A percentile compares a stretch with the other conserved stretches of the same genome.
Evolutionary conservation across 805 yeast species (phyloP).

Genomic region (Schizosaccharomyces pombe): DNA sequence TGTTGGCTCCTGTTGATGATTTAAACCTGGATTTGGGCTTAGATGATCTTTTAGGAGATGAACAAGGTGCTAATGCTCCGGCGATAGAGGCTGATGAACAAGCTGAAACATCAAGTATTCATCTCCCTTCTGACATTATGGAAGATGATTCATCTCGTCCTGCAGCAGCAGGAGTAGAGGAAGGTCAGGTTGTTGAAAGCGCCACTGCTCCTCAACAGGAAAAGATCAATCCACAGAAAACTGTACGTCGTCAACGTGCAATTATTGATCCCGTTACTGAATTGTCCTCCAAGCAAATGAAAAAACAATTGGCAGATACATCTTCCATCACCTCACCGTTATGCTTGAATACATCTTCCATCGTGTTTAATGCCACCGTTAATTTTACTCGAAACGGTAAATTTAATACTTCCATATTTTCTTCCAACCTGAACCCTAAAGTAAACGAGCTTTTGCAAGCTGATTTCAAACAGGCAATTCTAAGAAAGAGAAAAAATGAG

Average conservation of each 20-base stretch:
- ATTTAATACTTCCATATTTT: background rate
- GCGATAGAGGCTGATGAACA: background rate
- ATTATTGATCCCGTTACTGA: slow-evolving; percentile 1
- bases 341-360: background rate
- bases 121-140: background rate
- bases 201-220: background rate
- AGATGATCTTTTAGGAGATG: background rate
- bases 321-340: background rate
- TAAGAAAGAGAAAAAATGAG: background rate
- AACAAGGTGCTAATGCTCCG: background rate
- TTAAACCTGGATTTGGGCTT: slow-evolving; percentile 3
- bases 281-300: slow-evolving; percentile 1
- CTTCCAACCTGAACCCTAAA: background rate
- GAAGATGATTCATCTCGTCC: background rate
- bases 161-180: background rate
- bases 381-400: background rate
- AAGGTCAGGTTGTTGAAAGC: background rate
- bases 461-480: background rate
- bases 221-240: background rate
- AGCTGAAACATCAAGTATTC: background rate
- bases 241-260: background rate
- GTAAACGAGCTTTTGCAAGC: background rate
- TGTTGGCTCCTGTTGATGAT: slow-evolving; percentile 4
- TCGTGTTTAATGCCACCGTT: background rate
- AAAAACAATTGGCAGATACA: background rate